Conservation (phyloP, 176 grass and related monocot species). For the Saccharum spontaneum region DNA sequence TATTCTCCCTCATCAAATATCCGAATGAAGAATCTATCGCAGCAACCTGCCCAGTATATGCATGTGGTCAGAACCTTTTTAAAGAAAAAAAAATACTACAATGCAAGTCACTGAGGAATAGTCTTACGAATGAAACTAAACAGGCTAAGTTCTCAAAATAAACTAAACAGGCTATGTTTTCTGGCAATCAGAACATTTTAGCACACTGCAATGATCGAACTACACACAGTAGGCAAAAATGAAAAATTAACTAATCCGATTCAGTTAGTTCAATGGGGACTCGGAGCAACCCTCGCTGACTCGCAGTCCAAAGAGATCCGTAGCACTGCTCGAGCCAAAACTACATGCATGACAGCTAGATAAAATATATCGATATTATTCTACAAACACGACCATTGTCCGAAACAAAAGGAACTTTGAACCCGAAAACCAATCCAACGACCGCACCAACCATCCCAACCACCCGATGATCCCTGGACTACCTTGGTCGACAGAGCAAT, state of each 20-base stretch:
- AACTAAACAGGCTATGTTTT: background rate
- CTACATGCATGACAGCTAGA: background rate
- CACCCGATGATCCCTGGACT: background rate
- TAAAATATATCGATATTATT: background rate
- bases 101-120: background rate
- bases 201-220: background rate
- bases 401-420: background rate
- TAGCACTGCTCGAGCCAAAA: background rate
- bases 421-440: background rate
- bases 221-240: background rate
- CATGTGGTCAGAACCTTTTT: conserved; percentile 18
- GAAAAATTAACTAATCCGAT: background rate
- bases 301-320: background rate
- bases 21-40: background rate
- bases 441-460: background rate
- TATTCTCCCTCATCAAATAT: conserved; percentile 8
- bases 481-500: background rate
- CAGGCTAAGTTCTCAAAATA: background rate
- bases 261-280: background rate
- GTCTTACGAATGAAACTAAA: background rate
- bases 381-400: background rate
- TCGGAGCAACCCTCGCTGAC: background rate
- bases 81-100: background rate
- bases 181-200: background rate
- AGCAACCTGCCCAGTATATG: conserved; percentile 21